Base-by-base conservation (phyloP, 352 stramenopile species). In the Plasmopara halstedii region DNA sequence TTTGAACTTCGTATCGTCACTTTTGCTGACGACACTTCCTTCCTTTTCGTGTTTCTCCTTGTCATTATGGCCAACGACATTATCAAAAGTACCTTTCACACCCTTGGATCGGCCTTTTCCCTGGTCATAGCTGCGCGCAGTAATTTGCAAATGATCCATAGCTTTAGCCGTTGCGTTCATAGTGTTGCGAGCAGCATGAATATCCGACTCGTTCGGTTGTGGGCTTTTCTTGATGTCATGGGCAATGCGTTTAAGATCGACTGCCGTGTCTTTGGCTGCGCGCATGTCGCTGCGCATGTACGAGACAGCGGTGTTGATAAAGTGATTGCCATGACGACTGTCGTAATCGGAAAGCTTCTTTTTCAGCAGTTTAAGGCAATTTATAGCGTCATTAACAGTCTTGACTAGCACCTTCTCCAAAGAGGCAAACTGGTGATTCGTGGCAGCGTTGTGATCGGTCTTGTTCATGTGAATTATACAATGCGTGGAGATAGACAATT, bases 281-380 rank as follows among this genome's bases (percentile, higher is more conserved):
- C 46, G 40, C 33, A 61, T 61, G 21, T 46, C 34, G 40, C 41
- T 46, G 17, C 40, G 25, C 53, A 61, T 38, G 27, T 52, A 56
- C 3, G 39, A 61, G 14, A 22, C n/a, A 26, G 53, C 40, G 6
- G 53, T 56, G 46, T 61, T 46, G 25, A 51, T 42, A 23, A 61
- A 56, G 36, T 61, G 46, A 22, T 51, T 50, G 20, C 46, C 40
- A 26, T 51, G 53, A 10, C 41, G 53, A 42, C 26, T 56, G 26
- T 60, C 45, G 21, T 50, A 60, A 13, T 55, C 52, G 26, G 46
- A 54, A 13, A 60, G 40, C 21, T 60, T 60, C 17, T 49, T 46
- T 29, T 60, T 55, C 18, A 60, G 39, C 17, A 50, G 9, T 18
- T 60, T 55, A n/a, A 60, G 39, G 40, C 39, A 60, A 11, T 34